Evolutionary conservation across 1,284 basidiomycete species (phyloP).

Genomic region (Jaminaea rosea): DNA sequence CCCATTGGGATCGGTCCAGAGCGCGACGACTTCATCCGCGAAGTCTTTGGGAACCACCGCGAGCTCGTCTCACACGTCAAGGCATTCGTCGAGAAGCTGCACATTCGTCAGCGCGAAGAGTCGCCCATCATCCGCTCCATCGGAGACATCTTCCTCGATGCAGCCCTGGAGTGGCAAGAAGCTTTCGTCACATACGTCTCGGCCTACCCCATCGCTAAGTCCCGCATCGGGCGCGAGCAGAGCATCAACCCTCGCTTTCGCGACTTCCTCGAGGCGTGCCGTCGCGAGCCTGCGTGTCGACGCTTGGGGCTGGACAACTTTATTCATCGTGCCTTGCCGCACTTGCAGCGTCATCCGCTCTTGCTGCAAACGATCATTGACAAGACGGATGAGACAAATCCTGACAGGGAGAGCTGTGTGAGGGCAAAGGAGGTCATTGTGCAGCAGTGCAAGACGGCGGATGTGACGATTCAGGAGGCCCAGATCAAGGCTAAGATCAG

Average conservation of each 20-base stretch:
- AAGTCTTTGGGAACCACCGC: constrained; percentile 77
- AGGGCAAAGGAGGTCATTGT: constrained; percentile 40
- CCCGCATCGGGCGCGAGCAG: constrained; percentile 71
- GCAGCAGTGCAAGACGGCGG: constrained; percentile 30
- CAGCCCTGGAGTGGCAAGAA: constrained; percentile 75
- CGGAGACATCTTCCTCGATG: constrained; percentile 80
- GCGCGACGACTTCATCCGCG: constrained; percentile 71
- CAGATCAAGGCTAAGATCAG: constrained; percentile 40
- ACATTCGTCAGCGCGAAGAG: constrained; percentile 79
- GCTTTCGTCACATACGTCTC: constrained; percentile 80
- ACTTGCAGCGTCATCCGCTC: constrained; percentile 80
- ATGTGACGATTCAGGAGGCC: constrained; percentile 23
- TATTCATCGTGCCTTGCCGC: constrained; percentile 73
- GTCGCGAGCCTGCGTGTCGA: constrained; percentile 61
- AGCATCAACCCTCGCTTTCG: constrained; percentile 73
- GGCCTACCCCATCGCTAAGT: constrained; percentile 74
- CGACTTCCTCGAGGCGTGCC: constrained; percentile 73
- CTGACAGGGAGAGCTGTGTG: constrained; percentile 27
- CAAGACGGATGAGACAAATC: constrained; percentile 30
- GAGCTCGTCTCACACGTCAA: constrained; percentile 74
- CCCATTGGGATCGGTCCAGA: constrained; percentile 30
- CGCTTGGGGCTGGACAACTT: constrained; percentile 80
- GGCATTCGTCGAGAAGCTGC: constrained; percentile 70
- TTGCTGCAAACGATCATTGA: constrained; percentile 71
- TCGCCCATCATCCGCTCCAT: constrained; percentile 72